Percentiles rank a stretch among this genome's conserved stretches.
Evolutionary conservation across 1,284 basidiomycete genomes (phyloP).

Genomic region (Boletus sp.): DNA sequence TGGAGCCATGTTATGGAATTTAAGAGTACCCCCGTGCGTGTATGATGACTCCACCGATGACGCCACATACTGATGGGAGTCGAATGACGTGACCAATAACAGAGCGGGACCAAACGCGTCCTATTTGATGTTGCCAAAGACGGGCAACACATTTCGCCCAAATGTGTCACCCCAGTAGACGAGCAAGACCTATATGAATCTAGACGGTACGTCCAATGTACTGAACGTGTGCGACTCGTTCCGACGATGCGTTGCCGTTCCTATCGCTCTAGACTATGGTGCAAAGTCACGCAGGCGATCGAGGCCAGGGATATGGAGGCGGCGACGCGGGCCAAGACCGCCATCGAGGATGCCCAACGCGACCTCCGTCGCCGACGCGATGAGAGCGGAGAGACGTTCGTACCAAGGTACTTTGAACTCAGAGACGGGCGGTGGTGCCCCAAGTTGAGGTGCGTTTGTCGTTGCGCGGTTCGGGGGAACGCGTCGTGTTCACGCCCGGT

Average conservation of each 20-base stretch:
- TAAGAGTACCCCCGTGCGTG: constrained; percentile 65
- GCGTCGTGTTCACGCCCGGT: neutral
- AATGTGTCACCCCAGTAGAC: constrained; percentile 82
- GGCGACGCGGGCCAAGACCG: constrained; percentile 89
- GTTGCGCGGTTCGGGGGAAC: neutral
- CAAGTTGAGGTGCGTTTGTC: constrained; percentile 67
- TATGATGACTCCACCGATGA: too few relatives aligned
- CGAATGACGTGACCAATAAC: too few relatives aligned
- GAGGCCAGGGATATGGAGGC: constrained; percentile 89
- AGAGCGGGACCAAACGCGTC: constrained; percentile 73
- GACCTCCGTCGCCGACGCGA: constrained; percentile 81
- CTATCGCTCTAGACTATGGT: constrained; percentile 68
- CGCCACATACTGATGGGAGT: neutral
- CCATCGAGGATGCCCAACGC: constrained; percentile 92
- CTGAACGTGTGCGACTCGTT: too few relatives aligned
- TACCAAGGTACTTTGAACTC: constrained; percentile 83
- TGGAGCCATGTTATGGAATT: constrained; percentile 95
- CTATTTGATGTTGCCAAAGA: constrained; percentile 86
- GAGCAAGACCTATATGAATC: constrained; percentile 94
- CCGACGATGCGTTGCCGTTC: neutral
- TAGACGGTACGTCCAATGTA: constrained; percentile 68
- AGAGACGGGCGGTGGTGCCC: constrained; percentile 82
- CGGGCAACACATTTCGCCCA: constrained; percentile 75
- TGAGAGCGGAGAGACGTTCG: constrained; percentile 65
- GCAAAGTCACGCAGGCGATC: constrained; percentile 87